Base-by-base conservation (phyloP, 1,284 basidiomycete genomes). In the Hymenochaete sp. region DNA sequence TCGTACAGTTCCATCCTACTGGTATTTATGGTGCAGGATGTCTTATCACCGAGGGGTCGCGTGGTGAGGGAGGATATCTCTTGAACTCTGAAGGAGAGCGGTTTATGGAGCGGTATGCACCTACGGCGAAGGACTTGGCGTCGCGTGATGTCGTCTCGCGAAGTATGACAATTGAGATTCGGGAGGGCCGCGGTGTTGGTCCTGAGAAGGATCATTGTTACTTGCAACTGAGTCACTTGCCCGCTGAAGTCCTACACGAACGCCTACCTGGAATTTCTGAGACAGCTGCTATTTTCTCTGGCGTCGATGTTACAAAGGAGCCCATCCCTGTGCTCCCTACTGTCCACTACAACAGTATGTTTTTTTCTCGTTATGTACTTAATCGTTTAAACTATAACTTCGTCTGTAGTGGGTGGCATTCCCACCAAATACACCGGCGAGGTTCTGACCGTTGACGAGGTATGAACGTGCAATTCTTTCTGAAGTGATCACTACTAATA, bases 31-130 rank as follows among this genome's bases (percentile, higher is more conserved):
- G 96, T 58, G 95, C 96, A 55, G 96, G 96, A 47, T 99, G 96
- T 68, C 75, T 99, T 55, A 98, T 98, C 65, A 98, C 95, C 22
- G 95, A 98, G 74, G 91, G 89, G 56, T 97, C 95, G 56, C 92
- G 96, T 67, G 96, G 96, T 63, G 96, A 99, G 69, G 96, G 96
- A 71, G 96, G 96, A 56, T 98, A 98, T 70, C 75, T 99, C 55
- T 73, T 99, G 64, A 98, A 99, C 74, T 92, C 92, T 8, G 88
- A 98, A 73, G 96, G 96, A 65, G 96, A 99, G 69, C 89, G 96
- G 53, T 99, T 99, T 75, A 99, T 99, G 96, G 95, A 98, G 69
- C 90, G 95, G 66, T 96, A 98, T 65, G 96, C 96, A 1, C 96
- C 96, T 14, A 98, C 95, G 42, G 96, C 96, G 54, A 98, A 98